Conservation (phyloP, 345 rosid species). For the Mallotus nudiflorus region DNA sequence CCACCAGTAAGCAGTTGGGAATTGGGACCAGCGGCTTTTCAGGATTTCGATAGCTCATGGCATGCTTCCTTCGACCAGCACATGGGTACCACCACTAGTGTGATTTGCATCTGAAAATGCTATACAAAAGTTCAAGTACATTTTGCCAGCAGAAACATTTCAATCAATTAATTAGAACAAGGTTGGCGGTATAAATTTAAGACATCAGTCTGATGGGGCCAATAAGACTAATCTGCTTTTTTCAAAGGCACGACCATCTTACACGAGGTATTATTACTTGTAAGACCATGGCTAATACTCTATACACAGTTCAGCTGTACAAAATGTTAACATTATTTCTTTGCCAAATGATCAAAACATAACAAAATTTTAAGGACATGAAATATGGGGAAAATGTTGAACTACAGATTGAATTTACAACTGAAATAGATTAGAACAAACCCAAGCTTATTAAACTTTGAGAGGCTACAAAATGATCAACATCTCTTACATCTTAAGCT, state of each 20-base stretch:
- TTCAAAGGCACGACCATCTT: not conserved
- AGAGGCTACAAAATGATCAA: not conserved
- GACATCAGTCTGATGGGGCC: not conserved
- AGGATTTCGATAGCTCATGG: not conserved
- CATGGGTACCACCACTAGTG: not conserved
- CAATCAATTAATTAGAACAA: not conserved
- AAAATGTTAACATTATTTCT: not conserved
- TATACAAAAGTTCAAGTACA: not conserved
- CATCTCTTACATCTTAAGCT: constrained; percentile 1
- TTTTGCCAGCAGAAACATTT: constrained; percentile 9
- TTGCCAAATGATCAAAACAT: too few species aligned
- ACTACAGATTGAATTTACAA: constrained; percentile 25
- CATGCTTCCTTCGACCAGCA: not conserved
- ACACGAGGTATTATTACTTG: not conserved
- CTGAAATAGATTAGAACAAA: constrained; percentile 10
- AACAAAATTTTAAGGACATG: not conserved
- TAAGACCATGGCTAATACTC: not conserved
- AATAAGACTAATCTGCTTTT: not conserved
- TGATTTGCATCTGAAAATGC: not conserved
- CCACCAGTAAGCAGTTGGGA: not conserved
- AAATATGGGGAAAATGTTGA: not conserved
- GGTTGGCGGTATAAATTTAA: not conserved
- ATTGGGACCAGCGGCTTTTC: not conserved
- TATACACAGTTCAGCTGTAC: not conserved
- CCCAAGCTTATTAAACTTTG: constrained; percentile 8